Conservation (phyloP, 1,139 yeast genomes). For the Taphrina deformans region DNA sequence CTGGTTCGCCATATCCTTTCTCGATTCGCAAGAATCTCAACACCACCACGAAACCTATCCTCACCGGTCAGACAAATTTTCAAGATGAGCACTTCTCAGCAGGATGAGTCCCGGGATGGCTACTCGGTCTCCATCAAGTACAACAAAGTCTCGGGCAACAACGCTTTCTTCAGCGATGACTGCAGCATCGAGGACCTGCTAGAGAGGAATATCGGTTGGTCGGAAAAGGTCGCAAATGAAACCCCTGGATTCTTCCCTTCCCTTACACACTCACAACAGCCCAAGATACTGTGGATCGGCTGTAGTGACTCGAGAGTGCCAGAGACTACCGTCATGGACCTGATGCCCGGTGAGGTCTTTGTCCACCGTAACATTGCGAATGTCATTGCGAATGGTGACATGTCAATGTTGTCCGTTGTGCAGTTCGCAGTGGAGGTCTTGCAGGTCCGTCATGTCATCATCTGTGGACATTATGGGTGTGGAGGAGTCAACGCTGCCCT, state of each 20-base stretch:
- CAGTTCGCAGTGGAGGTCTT: constrained; percentile 89
- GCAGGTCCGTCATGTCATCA: constrained; percentile 76
- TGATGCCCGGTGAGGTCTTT: constrained; percentile 86
- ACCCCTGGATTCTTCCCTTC: constrained; percentile 66
- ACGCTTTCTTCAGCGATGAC: constrained; percentile 27
- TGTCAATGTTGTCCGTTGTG: constrained; percentile 75
- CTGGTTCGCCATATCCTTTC: neutral
- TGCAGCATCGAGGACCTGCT: constrained; percentile 46
- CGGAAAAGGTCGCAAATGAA: constrained; percentile 58
- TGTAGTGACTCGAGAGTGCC: constrained; percentile 93
- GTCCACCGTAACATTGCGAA: constrained; percentile 94
- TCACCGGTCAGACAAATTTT: neutral
- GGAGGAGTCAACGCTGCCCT: constrained; percentile 93
- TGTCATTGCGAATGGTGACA: constrained; percentile 68
- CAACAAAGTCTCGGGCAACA: constrained; percentile 12
- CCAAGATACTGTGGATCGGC: constrained; percentile 94
- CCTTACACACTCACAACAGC: constrained; percentile 83
- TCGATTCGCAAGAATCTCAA: neutral
- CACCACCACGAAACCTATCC: neutral
- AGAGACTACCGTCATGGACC: constrained; percentile 66
- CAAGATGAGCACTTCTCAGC: neutral
- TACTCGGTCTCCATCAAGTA: constrained; percentile 22
- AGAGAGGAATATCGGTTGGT: constrained; percentile 66
- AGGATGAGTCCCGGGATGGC: neutral
- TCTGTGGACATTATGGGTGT: constrained; percentile 98